Percentiles rank a stretch among this genome's conserved stretches.
These are phyloP conservation scores for Citrullus amarus DNA, from an alignment of 306 rosid species.

Conservation along the genomic window DNA sequence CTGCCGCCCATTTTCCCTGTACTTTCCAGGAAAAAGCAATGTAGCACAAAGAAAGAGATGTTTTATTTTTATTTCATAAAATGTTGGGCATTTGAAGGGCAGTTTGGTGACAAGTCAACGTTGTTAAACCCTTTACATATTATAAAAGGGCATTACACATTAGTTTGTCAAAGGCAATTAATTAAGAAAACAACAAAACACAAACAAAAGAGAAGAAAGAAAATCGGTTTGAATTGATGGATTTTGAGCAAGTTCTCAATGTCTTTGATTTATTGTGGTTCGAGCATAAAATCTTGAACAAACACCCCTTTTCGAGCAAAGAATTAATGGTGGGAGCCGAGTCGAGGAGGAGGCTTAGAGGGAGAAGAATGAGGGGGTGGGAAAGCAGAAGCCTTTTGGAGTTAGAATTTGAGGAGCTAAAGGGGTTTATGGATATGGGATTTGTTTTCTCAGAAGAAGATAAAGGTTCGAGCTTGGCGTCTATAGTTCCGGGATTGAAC, in stretches of 20 bases:
- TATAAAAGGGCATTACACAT: not conserved
- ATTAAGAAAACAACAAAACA: too few relatives aligned
- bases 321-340: conserved; percentile 20
- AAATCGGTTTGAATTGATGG: conserved; percentile 27
- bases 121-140: too few relatives aligned
- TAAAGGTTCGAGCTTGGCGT: conserved; percentile 54
- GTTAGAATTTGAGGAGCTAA: conserved; percentile 77
- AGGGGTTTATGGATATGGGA: conserved; percentile 94
- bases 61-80: not conserved
- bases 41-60: too few relatives aligned
- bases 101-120: not conserved
- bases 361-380: conserved; percentile 12
- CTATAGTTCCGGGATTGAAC: conserved; percentile 74
- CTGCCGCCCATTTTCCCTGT: too few relatives aligned
- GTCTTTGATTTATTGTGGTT: conserved; percentile 63
- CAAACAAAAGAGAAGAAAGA: not conserved
- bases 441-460: conserved; percentile 79
- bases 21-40: too few relatives aligned
- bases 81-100: not conserved
- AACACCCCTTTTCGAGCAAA: conserved; percentile 25
- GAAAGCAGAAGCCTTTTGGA: conserved; percentile 68
- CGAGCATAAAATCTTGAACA: conserved; percentile 26
- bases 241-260: conserved; percentile 34
- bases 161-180: not conserved
- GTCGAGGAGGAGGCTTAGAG: conserved; percentile 10